Conservation (phyloP, 176 grass and related monocot species). For the Lolium multiflorum region DNA sequence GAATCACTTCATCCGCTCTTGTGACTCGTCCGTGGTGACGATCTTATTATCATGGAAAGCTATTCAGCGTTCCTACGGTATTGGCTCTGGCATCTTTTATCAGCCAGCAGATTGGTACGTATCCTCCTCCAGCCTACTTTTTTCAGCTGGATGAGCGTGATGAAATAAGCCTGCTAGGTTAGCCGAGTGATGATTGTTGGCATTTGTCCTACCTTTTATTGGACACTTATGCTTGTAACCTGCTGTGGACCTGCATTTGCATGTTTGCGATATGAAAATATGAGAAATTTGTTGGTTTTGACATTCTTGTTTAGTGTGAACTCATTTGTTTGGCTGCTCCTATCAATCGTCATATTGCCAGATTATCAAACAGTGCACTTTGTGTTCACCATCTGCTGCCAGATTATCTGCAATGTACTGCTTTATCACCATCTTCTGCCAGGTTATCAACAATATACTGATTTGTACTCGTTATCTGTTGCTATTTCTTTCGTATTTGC, state of each 20-base stretch:
- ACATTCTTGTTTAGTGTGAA: neutral
- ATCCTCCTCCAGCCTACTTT: conserved; percentile 56
- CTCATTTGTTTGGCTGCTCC: neutral
- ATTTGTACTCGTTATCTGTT: neutral
- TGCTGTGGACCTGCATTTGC: conserved; percentile 50
- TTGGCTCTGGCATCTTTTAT: conserved; percentile 61
- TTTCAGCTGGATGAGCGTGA: conserved; percentile 46
- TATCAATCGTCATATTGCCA: neutral
- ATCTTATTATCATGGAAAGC: conserved; percentile 32
- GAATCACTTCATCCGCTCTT: neutral
- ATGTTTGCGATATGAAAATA: conserved; percentile 48
- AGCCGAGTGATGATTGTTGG: conserved; percentile 51
- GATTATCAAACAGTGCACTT: neutral
- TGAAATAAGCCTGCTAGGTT: conserved; percentile 53
- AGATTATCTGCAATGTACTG: neutral
- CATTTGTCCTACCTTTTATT: conserved; percentile 64
- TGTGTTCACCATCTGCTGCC: conserved; percentile 3
- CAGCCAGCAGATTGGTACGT: conserved; percentile 55
- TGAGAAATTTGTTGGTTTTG: neutral
- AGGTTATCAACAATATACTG: too few relatives aligned
- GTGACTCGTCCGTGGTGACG: conserved; percentile 2
- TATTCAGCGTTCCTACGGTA: conserved; percentile 17
- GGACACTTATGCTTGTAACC: conserved; percentile 55
- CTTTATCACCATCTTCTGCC: neutral
- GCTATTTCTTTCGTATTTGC: neutral